Evolutionary conservation across 2,329 filamentous ascomycete genomes (phyloP).

Genomic region (Bipolaris gigantea): DNA sequence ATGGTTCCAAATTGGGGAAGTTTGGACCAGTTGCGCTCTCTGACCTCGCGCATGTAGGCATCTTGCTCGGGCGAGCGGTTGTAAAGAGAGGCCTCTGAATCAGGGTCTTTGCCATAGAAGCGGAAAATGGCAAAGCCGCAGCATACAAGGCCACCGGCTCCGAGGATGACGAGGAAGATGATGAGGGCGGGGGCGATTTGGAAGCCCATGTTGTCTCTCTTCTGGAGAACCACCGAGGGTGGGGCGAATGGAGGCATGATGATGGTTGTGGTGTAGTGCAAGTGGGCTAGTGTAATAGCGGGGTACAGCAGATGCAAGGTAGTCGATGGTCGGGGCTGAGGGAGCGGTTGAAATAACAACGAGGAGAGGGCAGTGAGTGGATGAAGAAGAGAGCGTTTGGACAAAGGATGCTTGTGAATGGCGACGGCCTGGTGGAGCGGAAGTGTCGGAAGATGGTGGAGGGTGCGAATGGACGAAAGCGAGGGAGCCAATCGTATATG

Average conservation of each 20-base stretch:
- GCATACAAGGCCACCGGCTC: conserved; percentile 23
- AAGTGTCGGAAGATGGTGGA: conserved; percentile 10
- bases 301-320: background rate
- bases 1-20: conserved; percentile 10
- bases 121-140: conserved; percentile 28
- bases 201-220: conserved; percentile 35
- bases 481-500: conserved; percentile 6
- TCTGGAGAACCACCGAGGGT: conserved; percentile 18
- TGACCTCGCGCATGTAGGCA: conserved; percentile 40
- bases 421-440: conserved; percentile 1
- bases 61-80: conserved; percentile 30
- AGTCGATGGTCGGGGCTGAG: background rate
- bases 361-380: background rate
- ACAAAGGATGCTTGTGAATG: background rate
- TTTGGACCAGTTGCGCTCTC: conserved; percentile 28
- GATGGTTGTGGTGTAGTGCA: background rate
- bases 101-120: conserved; percentile 16
- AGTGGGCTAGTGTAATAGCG: background rate
- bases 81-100: conserved; percentile 6
- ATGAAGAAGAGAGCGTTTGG: background rate
- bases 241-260: conserved; percentile 4
- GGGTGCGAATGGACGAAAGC: conserved; percentile 1
- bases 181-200: conserved; percentile 29
- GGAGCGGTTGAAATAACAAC: background rate
- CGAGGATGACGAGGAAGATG: conserved; percentile 37